These are phyloP conservation scores for Colletotrichum sublineola DNA, from an alignment of 2,329 filamentous ascomycete genomes.

Conservation along the genomic window DNA sequence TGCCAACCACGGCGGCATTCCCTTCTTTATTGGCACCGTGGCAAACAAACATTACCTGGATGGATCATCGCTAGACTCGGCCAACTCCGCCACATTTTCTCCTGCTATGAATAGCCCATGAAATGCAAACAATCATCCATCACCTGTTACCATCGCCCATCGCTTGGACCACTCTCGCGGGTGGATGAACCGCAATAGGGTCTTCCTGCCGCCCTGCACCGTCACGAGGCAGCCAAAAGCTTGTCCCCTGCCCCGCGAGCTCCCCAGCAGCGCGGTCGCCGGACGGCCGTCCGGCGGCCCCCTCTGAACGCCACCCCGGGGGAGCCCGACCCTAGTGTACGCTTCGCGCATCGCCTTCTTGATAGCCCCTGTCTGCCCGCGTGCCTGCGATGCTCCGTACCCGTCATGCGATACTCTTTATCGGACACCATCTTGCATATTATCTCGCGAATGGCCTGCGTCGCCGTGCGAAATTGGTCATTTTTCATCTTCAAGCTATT, in stretches of 20 bases:
- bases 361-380: background rate
- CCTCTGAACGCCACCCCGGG: conserved; percentile 40
- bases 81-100: background rate
- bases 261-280: conserved; percentile 47
- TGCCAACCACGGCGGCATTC: background rate
- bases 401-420: no score
- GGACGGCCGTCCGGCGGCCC: conserved; percentile 46
- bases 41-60: background rate
- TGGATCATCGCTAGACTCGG: background rate
- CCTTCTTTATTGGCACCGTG: background rate
- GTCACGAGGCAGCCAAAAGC: conserved; percentile 48
- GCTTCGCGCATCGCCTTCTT: conserved; percentile 4
- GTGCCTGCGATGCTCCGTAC: no score
- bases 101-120: background rate
- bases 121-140: background rate
- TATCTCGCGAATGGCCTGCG: conserved; percentile 11
- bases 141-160: background rate
- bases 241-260: conserved; percentile 44
- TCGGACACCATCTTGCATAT: background rate
- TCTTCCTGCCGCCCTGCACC: conserved; percentile 31
- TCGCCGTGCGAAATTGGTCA: conserved; percentile 1
- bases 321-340: no score
- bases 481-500: background rate
- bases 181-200: background rate
- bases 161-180: conserved; percentile 11